phyloP scores from a whole-genome alignment of 805 yeast species.

The Wickerhamomyces tratensis region DNA sequence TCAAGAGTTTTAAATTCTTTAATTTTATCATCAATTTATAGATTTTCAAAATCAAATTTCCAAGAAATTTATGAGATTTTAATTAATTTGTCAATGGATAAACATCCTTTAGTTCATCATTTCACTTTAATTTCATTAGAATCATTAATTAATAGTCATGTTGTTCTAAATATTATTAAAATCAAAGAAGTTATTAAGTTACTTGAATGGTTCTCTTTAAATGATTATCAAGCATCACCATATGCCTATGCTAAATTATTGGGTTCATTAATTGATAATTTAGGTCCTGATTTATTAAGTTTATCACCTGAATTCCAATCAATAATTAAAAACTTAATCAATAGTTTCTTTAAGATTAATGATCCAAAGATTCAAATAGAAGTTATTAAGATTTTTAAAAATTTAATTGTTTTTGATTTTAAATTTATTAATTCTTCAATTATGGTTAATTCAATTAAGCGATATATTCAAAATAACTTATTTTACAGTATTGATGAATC shows the following conservation, averaged over 20 bases:
- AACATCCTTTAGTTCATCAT: slow-evolving; percentile 76
- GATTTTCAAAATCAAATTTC: slow-evolving; percentile 27
- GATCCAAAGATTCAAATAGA: slow-evolving; percentile 23
- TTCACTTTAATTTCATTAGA: slow-evolving; percentile 58
- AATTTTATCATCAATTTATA: slow-evolving; percentile 37
- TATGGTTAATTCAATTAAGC: no score
- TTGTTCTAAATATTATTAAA: slow-evolving; percentile 31
- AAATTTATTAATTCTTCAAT: background rate
- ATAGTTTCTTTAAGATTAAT: slow-evolving; percentile 25
- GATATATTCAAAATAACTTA: background rate
- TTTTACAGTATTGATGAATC: background rate
- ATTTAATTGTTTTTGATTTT: background rate
- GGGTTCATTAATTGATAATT: slow-evolving; percentile 33
- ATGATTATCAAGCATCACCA: slow-evolving; percentile 39
- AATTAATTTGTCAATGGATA: slow-evolving; percentile 57
- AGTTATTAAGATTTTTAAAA: slow-evolving; percentile 13
- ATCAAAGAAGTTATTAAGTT: slow-evolving; percentile 33
- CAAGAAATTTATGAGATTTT: slow-evolving; percentile 44
- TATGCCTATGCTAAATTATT: slow-evolving; percentile 33
- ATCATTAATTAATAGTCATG: slow-evolving; percentile 45
- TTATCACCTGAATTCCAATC: slow-evolving; percentile 20
- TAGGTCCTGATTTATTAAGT: slow-evolving; percentile 47
- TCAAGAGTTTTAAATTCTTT: slow-evolving; percentile 50
- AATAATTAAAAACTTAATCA: slow-evolving; percentile 26
- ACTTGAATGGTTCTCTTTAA: slow-evolving; percentile 27